Conservation (phyloP, 2,329 filamentous ascomycete genomes). For the Drechslera avenae region DNA sequence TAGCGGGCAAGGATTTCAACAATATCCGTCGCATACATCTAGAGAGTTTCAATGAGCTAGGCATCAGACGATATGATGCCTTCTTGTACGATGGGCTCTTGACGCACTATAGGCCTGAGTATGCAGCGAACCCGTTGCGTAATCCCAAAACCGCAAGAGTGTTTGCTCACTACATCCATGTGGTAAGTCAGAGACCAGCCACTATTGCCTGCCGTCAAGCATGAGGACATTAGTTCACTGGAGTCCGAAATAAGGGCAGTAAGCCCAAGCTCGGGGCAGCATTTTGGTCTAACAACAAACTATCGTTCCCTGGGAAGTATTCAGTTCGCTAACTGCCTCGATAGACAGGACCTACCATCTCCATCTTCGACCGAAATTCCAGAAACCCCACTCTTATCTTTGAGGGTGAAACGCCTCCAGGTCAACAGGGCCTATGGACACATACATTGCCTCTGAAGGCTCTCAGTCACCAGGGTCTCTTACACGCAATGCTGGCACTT, state of each 20-base stretch:
- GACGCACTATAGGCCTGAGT: constrained; percentile 53
- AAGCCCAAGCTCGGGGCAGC: too few relatives aligned
- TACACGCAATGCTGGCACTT: constrained; percentile 89
- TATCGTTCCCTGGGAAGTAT: too few relatives aligned
- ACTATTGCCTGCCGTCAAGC: too few relatives aligned
- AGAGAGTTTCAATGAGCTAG: constrained; percentile 43
- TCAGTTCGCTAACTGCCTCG: constrained; percentile 9
- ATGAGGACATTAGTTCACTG: too few relatives aligned
- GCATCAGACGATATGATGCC: constrained; percentile 52
- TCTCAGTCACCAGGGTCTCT: constrained; percentile 79
- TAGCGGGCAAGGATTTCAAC: constrained; percentile 41
- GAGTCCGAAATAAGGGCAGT: too few relatives aligned
- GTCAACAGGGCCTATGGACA: constrained; percentile 59
- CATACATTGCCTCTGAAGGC: constrained; percentile 81
- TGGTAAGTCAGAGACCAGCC: constrained; percentile 47
- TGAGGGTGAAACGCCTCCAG: constrained; percentile 49
- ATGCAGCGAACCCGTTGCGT: constrained; percentile 68
- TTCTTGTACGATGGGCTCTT: constrained; percentile 56
- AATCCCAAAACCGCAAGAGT: constrained; percentile 80
- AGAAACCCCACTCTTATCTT: constrained; percentile 73
- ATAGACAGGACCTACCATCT: constrained; percentile 78
- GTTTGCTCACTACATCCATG: constrained; percentile 90
- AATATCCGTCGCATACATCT: constrained; percentile 46
- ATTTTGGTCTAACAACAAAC: too few relatives aligned
- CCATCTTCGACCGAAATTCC: constrained; percentile 83